Percentiles rank a stretch among this genome's conserved stretches.
Conservation (phyloP, 352 stramenopile species). For the Phytophthora capsici region DNA sequence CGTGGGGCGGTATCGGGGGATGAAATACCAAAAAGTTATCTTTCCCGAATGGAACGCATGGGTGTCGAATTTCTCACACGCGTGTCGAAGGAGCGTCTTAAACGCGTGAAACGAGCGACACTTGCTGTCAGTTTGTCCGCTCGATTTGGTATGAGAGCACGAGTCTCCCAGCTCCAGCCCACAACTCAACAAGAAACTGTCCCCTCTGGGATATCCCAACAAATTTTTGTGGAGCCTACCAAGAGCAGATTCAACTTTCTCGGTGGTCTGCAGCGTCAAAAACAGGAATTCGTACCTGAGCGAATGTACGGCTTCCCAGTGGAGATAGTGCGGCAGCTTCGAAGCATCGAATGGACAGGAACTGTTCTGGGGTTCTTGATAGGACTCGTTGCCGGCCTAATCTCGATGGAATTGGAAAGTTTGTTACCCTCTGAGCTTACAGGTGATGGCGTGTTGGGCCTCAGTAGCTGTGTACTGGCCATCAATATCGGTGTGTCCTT, state of each 20-base stretch:
- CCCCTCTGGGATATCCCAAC: not conserved
- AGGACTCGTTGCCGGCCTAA: conserved; percentile 42
- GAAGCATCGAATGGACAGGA: conserved; percentile 39
- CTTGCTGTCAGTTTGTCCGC: conserved; percentile 13
- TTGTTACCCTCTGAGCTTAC: conserved; percentile 17
- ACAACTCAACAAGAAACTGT: not conserved
- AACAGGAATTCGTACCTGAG: conserved; percentile 1
- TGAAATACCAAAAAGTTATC: conserved; percentile 9
- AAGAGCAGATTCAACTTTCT: not conserved
- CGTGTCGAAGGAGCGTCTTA: conserved; percentile 46
- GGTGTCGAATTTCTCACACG: conserved; percentile 47
- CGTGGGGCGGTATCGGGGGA: conserved; percentile 7
- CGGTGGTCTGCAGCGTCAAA: not conserved
- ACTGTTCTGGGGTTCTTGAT: conserved; percentile 31
- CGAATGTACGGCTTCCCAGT: conserved; percentile 36
- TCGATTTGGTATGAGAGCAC: conserved; percentile 5
- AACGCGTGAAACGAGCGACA: conserved; percentile 16
- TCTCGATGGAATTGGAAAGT: conserved; percentile 48
- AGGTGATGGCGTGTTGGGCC: conserved; percentile 18
- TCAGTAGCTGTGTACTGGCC: conserved; percentile 42
- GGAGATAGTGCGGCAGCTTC: conserved; percentile 32
- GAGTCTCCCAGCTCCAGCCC: conserved; percentile 14
- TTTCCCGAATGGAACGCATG: conserved; percentile 50
- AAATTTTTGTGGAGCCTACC: not conserved
- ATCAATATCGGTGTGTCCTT: conserved; percentile 61